Base-by-base conservation (phyloP, 345 rosid genomes). In the Lenwebbia sp. region DNA sequence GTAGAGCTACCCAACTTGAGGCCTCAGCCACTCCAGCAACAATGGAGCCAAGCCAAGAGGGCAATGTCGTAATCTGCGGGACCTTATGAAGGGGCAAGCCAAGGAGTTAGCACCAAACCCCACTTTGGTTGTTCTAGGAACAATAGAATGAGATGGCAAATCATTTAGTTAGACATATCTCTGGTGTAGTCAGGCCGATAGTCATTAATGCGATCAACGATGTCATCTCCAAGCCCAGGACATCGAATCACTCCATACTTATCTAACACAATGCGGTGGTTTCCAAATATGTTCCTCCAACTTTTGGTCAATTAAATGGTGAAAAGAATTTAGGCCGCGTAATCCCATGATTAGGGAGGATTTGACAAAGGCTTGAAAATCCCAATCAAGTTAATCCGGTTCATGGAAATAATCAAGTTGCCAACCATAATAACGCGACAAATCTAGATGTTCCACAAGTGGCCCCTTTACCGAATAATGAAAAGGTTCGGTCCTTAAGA, bases 1-100 rank as follows among this genome's bases (percentile, higher is more conserved):
- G 37, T 13, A 13, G 7, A 15, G 37, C 0, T 13, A 0, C 14
- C 33, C 28, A n/a, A 1, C 5, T 14, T 0, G 1, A 13, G 28
- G n/a, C 1, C 4, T 13, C 1, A n/a, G 9, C 19, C 33, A 2
- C 4, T 58, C 70, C 13, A 58, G 15, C 2, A 58, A 0, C 3
- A 2, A 0, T 13, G 19, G 14, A 58, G 33, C 70, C 70, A n/a
- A 58, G 70, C 33, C 37, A 58, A n/a, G 19, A 0, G 70, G 70
- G 1, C 7, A n/a, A 58, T 13, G 33, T 58, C 3, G 13, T n/a
- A 58, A 58, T 58, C 37, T 0, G 0, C 0, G 4, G 9, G 19
- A 58, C 19, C 33, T 13, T 13, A n/a, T 1, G 70, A 15, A 58
- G 19, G 70, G 13, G 2, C 0, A 58, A 6, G 33, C 8, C 1